Evolutionary conservation across 371 early-diverging fungal genomes (phyloP).

Genomic region (Chytridium lagenaria): DNA sequence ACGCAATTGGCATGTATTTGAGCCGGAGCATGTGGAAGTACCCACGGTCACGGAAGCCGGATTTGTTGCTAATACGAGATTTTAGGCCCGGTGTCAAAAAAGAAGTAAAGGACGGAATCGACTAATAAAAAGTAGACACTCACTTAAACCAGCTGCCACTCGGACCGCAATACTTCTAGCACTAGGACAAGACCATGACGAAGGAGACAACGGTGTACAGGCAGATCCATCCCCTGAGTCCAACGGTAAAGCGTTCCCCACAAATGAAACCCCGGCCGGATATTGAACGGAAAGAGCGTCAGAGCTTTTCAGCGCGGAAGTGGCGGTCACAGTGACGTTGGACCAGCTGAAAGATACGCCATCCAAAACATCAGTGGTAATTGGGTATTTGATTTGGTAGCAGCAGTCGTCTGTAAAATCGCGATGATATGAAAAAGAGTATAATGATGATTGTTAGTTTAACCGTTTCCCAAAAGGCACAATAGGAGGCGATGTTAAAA

Average conservation of each 20-base stretch:
- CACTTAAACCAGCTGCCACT: neutral
- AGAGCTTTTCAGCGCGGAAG: neutral
- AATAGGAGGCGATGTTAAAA: no score
- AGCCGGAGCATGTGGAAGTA: neutral
- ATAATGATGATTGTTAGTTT: no score
- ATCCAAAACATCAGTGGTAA: neutral
- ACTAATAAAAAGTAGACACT: neutral
- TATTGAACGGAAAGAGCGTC: neutral
- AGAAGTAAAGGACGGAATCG: neutral
- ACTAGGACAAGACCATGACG: no score
- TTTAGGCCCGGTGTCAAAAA: neutral
- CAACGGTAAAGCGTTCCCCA: neutral
- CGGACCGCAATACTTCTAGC: no score
- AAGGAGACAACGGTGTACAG: no score
- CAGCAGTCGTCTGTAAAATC: slow-evolving; percentile 13
- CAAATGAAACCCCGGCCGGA: neutral
- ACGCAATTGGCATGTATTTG: slow-evolving; percentile 10
- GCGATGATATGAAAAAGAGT: no score
- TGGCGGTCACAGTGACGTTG: neutral
- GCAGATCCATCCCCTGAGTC: no score
- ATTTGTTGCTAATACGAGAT: neutral
- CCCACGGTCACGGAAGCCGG: slow-evolving; percentile 3
- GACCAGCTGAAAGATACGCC: neutral
- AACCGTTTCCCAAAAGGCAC: no score
- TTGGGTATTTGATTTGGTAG: slow-evolving; percentile 11